Evolutionary conservation across 2,329 filamentous ascomycete genomes (phyloP).

Genomic region (Trichophyton schoenleinii): DNA sequence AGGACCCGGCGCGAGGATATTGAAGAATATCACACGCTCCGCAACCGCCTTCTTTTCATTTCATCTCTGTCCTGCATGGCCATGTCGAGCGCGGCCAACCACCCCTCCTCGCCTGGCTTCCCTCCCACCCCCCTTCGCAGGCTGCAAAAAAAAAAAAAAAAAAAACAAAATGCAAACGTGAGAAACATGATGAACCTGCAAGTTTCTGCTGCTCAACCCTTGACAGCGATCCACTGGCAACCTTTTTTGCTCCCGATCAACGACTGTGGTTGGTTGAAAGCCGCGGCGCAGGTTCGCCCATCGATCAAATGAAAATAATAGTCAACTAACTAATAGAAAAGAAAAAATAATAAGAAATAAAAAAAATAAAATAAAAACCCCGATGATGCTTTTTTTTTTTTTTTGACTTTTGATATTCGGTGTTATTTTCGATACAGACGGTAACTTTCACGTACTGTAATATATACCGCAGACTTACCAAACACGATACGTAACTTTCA

Average conservation of each 20-base stretch:
- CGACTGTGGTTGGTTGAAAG: constrained; percentile 3
- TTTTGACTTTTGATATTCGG: neutral
- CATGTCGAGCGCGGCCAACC: neutral
- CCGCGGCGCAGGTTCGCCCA: constrained; percentile 1
- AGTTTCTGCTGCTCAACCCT: neutral
- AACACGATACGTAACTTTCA: neutral
- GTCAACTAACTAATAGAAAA: neutral
- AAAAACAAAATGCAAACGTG: neutral
- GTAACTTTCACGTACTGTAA: neutral
- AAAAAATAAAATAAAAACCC: neutral
- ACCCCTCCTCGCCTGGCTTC: neutral
- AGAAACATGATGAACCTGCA: neutral
- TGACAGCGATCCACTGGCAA: neutral
- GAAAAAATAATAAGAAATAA: neutral
- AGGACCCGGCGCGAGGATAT: too few species aligned
- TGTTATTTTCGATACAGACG: too few species aligned
- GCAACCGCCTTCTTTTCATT: neutral
- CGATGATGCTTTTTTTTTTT: neutral
- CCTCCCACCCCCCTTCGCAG: neutral
- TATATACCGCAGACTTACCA: neutral
- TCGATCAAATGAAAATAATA: neutral
- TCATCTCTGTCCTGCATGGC: neutral
- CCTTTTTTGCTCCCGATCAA: neutral
- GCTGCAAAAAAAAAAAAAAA: neutral
- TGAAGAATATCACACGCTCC: neutral